A percentile compares a stretch with the other conserved stretches of the same genome.
These are phyloP conservation scores for Diplodia sapinea DNA, from an alignment of 2,329 filamentous ascomycete species.

Conservation along the genomic window DNA sequence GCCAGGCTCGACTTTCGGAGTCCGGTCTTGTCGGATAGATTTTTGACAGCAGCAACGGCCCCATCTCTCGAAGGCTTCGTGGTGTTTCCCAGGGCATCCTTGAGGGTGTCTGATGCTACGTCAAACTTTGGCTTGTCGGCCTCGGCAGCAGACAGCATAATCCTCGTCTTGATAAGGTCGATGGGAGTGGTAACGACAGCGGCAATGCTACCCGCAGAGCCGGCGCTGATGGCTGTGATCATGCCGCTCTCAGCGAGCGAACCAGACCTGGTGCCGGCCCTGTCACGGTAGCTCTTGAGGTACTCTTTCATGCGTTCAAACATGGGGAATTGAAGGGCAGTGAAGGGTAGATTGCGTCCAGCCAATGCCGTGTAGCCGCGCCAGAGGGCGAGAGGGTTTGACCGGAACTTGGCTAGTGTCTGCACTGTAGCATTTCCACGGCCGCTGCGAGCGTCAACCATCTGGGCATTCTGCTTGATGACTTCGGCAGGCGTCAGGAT, in stretches of 20 bases:
- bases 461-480: conserved; percentile 92
- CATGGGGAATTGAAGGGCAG: conserved; percentile 84
- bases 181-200: conserved; percentile 85
- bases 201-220: conserved; percentile 73
- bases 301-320: conserved; percentile 72
- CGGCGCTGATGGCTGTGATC: conserved; percentile 76
- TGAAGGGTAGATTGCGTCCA: conserved; percentile 84
- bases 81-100: conserved; percentile 26
- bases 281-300: conserved; percentile 56
- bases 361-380: conserved; percentile 81
- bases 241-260: conserved; percentile 68
- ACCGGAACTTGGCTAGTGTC: conserved; percentile 63
- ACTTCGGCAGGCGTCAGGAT: conserved; percentile 89
- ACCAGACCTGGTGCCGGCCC: conserved; percentile 45
- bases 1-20: conserved; percentile 49
- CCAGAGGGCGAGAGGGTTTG: conserved; percentile 62
- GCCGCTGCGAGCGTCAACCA: conserved; percentile 62
- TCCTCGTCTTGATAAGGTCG: conserved; percentile 86
- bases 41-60: background rate
- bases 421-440: conserved; percentile 56
- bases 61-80: background rate
- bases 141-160: conserved; percentile 70
- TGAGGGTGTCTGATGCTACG: conserved; percentile 17
- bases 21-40: background rate
- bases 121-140: conserved; percentile 34